Evolutionary conservation across 306 rosid genomes (phyloP).

Genomic region (Trifolium subterraneum): DNA sequence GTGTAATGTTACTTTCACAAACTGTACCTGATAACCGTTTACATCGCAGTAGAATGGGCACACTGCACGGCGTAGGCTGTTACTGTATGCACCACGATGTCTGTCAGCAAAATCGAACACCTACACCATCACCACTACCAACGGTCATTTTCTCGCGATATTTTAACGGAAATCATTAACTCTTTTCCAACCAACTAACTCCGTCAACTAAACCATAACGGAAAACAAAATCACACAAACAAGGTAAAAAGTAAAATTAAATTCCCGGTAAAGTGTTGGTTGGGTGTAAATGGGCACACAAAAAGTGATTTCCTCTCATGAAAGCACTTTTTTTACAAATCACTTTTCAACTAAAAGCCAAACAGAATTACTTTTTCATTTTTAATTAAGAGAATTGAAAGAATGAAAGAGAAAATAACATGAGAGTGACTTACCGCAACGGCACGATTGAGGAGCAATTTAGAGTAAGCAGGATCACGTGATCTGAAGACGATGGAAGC

Average conservation of each 20-base stretch:
- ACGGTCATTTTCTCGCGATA: slow-evolving; percentile 58
- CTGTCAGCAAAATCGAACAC: slow-evolving; percentile 95
- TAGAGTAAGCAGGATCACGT: slow-evolving; percentile 88
- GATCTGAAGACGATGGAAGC: slow-evolving; percentile 98
- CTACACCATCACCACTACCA: slow-evolving; percentile 52
- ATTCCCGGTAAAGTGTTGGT: slow-evolving; percentile 45
- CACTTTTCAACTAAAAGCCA: slow-evolving; percentile 23
- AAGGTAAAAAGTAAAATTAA: not conserved
- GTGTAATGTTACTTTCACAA: not conserved
- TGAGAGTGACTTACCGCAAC: slow-evolving; percentile 70
- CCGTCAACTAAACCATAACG: not conserved
- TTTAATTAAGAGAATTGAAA: not conserved
- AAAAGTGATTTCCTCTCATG: not conserved
- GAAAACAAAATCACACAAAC: not conserved
- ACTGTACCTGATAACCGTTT: slow-evolving; percentile 84
- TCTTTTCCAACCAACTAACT: not conserved
- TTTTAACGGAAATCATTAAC: slow-evolving; percentile 42
- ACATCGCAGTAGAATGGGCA: slow-evolving; percentile 96
- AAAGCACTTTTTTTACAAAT: not conserved
- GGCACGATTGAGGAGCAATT: slow-evolving; percentile 89
- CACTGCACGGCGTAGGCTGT: slow-evolving; percentile 71
- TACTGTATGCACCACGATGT: slow-evolving; percentile 95
- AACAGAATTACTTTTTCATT: not conserved
- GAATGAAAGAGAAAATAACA: not conserved
- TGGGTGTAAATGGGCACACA: slow-evolving; percentile 29